Percentiles rank a stretch among this genome's conserved stretches.
Conservation (phyloP, 2,329 filamentous ascomycete species). For the Xylaria sp. region DNA sequence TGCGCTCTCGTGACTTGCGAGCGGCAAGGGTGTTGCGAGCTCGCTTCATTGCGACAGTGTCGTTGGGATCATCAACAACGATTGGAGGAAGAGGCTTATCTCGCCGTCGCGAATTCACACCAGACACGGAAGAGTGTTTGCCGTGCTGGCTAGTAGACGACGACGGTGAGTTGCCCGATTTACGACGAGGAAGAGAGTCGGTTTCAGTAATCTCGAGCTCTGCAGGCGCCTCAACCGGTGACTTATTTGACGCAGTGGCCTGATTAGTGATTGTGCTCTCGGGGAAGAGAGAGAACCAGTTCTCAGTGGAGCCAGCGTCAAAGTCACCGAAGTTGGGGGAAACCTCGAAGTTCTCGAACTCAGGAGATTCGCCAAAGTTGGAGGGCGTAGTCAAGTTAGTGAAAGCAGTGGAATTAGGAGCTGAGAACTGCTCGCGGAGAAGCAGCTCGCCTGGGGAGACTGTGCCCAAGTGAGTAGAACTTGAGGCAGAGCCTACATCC, state of each 20-base stretch:
- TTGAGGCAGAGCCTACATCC: constrained; percentile 57
- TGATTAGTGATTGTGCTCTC: constrained; percentile 48
- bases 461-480: constrained; percentile 71
- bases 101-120: constrained; percentile 78
- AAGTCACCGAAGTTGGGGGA: constrained; percentile 79
- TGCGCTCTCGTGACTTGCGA: constrained; percentile 90
- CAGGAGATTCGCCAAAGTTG: constrained; percentile 80
- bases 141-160: constrained; percentile 53
- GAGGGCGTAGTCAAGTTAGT: constrained; percentile 89
- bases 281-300: constrained; percentile 82
- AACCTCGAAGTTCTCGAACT: constrained; percentile 78
- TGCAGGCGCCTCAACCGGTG: constrained; percentile 58
- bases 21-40: constrained; percentile 93
- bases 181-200: constrained; percentile 58
- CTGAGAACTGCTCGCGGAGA: constrained; percentile 76
- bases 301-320: constrained; percentile 64
- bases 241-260: constrained; percentile 52
- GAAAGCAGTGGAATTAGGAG: constrained; percentile 83
- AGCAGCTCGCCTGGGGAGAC: constrained; percentile 87
- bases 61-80: constrained; percentile 76
- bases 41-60: constrained; percentile 88
- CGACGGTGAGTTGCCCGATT: constrained; percentile 61
- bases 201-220: constrained; percentile 61
- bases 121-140: constrained; percentile 76
- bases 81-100: constrained; percentile 86